Percentiles rank a stretch among this genome's conserved stretches.
phyloP scores from a whole-genome alignment of 192 early-diverging fungal genomes.

The Helicostylum pulchrum region DNA sequence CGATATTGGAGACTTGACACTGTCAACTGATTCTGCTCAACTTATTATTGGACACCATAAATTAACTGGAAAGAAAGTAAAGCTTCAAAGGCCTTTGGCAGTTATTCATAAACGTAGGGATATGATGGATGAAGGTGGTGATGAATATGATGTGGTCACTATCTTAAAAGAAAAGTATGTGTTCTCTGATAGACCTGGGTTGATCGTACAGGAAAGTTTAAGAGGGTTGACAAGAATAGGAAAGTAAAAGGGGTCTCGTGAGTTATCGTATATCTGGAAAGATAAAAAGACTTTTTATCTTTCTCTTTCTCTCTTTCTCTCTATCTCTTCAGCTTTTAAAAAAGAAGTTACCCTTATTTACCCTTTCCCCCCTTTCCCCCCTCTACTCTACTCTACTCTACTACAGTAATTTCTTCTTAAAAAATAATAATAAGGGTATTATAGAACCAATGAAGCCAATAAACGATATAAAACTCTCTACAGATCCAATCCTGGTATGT shows the following conservation, averaged over 20 bases:
- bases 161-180: slow-evolving; percentile 38
- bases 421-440: too few species aligned
- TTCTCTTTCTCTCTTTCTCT: too few species aligned
- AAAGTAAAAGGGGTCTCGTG: not conserved
- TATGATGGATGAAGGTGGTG: slow-evolving; percentile 10
- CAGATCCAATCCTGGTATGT: too few species aligned
- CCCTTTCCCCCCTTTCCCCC: too few species aligned
- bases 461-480: too few species aligned
- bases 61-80: slow-evolving; percentile 28
- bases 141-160: slow-evolving; percentile 26
- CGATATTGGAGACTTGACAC: slow-evolving; percentile 24
- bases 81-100: slow-evolving; percentile 34
- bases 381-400: too few species aligned
- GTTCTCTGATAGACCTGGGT: slow-evolving; percentile 25
- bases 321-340: too few species aligned
- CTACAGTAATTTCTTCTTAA: too few species aligned
- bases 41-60: slow-evolving; percentile 36
- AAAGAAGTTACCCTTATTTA: too few species aligned
- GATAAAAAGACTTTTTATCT: not conserved
- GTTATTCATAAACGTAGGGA: slow-evolving; percentile 25
- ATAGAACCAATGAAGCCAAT: too few species aligned
- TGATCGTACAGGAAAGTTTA: slow-evolving; percentile 33
- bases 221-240: slow-evolving; percentile 29
- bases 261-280: too few species aligned
- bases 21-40: slow-evolving; percentile 25